Percentiles rank a stretch among this genome's conserved stretches.
phyloP scores from a whole-genome alignment of 805 yeast genomes.

The Wickerhamiella nectarea region DNA sequence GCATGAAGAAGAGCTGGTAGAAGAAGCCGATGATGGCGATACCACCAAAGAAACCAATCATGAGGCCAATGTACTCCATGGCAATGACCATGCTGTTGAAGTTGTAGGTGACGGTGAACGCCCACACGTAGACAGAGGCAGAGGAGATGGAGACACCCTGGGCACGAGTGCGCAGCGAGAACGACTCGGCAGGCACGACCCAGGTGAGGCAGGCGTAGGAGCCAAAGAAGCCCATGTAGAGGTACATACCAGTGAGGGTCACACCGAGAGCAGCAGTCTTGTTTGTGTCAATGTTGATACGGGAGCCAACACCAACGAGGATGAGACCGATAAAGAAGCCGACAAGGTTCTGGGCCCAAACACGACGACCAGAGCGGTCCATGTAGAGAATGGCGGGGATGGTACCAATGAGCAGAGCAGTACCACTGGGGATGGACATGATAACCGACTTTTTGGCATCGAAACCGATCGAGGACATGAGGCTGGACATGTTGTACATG shows the following conservation, averaged over 20 bases:
- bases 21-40: slow-evolving; percentile 41
- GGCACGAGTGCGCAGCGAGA: slow-evolving; percentile 45
- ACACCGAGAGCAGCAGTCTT: slow-evolving; percentile 41
- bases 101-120: slow-evolving; percentile 53
- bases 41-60: slow-evolving; percentile 56
- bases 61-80: slow-evolving; percentile 47
- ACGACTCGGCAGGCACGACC: slow-evolving; percentile 55
- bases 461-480: slow-evolving; percentile 45
- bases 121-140: slow-evolving; percentile 44
- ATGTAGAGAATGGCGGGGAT: slow-evolving; percentile 46
- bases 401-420: slow-evolving; percentile 45
- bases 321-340: slow-evolving; percentile 48
- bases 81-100: slow-evolving; percentile 42
- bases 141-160: slow-evolving; percentile 49
- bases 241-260: slow-evolving; percentile 46
- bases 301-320: slow-evolving; percentile 41
- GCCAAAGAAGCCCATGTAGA: slow-evolving; percentile 54
- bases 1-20: slow-evolving; percentile 38
- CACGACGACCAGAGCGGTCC: slow-evolving; percentile 32
- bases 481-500: slow-evolving; percentile 48
- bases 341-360: slow-evolving; percentile 44
- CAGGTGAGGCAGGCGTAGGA: slow-evolving; percentile 55
- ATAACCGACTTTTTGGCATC: slow-evolving; percentile 37
- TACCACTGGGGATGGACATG: slow-evolving; percentile 61
- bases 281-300: slow-evolving; percentile 25